Percentiles rank a stretch among this genome's conserved stretches.
Conservation (phyloP, 2,329 filamentous ascomycete genomes). For the Metarhizium sp. region DNA sequence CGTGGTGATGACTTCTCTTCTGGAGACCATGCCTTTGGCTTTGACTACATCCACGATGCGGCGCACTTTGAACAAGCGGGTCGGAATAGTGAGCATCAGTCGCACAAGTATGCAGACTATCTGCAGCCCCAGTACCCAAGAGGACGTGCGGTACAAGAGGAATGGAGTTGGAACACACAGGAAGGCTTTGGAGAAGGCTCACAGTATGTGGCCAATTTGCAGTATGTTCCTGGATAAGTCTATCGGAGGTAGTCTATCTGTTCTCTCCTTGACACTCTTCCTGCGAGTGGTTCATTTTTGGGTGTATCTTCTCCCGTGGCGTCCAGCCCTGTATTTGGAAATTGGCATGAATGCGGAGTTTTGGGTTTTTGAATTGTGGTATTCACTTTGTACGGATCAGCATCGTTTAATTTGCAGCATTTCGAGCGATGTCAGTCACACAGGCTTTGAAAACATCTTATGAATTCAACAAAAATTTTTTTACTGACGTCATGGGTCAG, state of each 20-base stretch:
- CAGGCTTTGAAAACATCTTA: not conserved
- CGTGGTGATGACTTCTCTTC: conserved; percentile 17
- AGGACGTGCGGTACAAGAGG: conserved; percentile 11
- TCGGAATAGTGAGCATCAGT: not conserved
- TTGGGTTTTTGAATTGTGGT: not conserved
- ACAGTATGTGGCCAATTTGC: conserved; percentile 14
- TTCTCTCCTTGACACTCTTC: not conserved
- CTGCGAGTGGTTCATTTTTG: not conserved
- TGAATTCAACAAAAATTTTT: not conserved
- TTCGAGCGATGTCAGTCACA: not conserved
- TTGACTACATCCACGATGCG: not conserved
- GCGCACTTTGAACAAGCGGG: not conserved
- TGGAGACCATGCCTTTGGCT: not conserved
- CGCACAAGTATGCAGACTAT: not conserved
- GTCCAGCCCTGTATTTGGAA: not conserved
- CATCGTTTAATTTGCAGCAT: conserved; percentile 1
- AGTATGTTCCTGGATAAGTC: conserved; percentile 20
- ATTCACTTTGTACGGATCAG: not conserved
- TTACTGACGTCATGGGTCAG: not conserved
- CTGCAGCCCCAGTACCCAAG: not conserved
- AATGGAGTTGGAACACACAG: conserved; percentile 25
- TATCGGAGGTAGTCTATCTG: not conserved
- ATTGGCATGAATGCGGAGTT: conserved; percentile 9
- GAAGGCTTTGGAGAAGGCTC: conserved; percentile 22
- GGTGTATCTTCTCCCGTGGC: not conserved